phyloP scores from a whole-genome alignment of 768 basidiomycete species.

The Crucibulum laeve region DNA sequence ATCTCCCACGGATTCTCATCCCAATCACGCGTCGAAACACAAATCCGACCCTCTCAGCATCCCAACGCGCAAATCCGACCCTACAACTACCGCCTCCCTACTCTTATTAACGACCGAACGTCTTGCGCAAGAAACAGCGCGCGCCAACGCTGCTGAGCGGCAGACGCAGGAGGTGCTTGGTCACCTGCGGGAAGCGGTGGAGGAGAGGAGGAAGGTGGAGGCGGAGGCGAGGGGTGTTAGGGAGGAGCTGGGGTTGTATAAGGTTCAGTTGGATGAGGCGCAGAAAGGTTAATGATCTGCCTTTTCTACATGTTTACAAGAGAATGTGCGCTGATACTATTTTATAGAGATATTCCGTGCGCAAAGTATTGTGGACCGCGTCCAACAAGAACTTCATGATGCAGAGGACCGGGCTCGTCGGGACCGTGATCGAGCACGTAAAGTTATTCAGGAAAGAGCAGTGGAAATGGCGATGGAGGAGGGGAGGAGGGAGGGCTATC shows the following conservation, averaged over 20 bases:
- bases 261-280: slow-evolving; percentile 52
- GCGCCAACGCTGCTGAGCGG: slow-evolving; percentile 33
- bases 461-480: slow-evolving; percentile 50
- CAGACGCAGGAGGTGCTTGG: slow-evolving; percentile 25
- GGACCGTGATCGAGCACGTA: slow-evolving; percentile 40
- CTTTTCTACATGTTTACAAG: neutral
- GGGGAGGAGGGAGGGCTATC: slow-evolving; percentile 47
- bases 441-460: slow-evolving; percentile 40
- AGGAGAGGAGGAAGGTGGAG: slow-evolving; percentile 23
- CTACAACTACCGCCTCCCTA: too few species aligned
- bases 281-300: slow-evolving; percentile 34
- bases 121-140: slow-evolving; percentile 29
- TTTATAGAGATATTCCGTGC: slow-evolving; percentile 46
- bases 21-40: too few species aligned
- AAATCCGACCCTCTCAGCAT: too few species aligned
- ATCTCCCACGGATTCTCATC: too few species aligned
- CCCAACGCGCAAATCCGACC: too few species aligned
- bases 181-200: slow-evolving; percentile 24
- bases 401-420: slow-evolving; percentile 44
- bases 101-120: slow-evolving; percentile 17
- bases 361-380: slow-evolving; percentile 43
- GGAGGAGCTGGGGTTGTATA: slow-evolving; percentile 54
- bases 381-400: slow-evolving; percentile 42
- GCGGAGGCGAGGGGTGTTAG: slow-evolving; percentile 23
- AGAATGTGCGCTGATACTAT: neutral